phyloP scores from a whole-genome alignment of 768 basidiomycete species.

The Lactifluus subvellereus region DNA sequence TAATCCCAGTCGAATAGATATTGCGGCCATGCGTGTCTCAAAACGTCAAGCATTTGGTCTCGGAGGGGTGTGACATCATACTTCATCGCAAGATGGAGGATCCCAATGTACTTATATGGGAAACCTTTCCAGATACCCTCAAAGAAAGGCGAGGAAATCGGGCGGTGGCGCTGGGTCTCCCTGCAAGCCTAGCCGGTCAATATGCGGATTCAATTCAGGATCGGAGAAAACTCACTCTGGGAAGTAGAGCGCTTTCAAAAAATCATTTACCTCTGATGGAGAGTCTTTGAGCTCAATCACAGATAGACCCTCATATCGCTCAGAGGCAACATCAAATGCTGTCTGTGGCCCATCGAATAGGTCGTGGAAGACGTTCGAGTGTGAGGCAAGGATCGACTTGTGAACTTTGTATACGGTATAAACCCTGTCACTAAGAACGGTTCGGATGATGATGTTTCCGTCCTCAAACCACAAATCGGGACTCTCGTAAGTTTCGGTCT shows the following conservation, averaged over 20 bases:
- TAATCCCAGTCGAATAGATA: constrained; percentile 20
- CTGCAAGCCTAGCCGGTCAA: background rate
- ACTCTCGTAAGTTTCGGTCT: constrained; percentile 13
- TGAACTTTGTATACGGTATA: constrained; percentile 20
- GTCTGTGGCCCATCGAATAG: constrained; percentile 13
- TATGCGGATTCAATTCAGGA: background rate
- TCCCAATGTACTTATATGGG: constrained; percentile 17
- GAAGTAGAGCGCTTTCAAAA: constrained; percentile 20
- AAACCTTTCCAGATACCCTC: constrained; percentile 22
- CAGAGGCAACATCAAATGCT: constrained; percentile 16
- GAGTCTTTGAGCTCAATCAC: constrained; percentile 20
- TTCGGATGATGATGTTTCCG: constrained; percentile 22
- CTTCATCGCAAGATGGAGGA: constrained; percentile 20
- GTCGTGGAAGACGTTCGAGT: constrained; percentile 20
- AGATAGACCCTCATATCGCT: constrained; percentile 20
- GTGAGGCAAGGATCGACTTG: constrained; percentile 18
- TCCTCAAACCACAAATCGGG: constrained; percentile 23
- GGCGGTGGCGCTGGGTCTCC: constrained; percentile 16
- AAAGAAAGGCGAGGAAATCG: constrained; percentile 19
- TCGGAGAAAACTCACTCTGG: constrained; percentile 13
- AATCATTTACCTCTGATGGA: constrained; percentile 13
- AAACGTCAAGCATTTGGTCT: constrained; percentile 11
- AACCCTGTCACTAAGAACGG: background rate
- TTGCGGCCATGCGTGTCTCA: constrained; percentile 20
- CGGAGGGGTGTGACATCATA: constrained; percentile 11